A percentile compares a stretch with the other conserved stretches of the same genome.
Conservation (phyloP, 2,329 filamentous ascomycete genomes). For the Hypoxylon sp. region DNA sequence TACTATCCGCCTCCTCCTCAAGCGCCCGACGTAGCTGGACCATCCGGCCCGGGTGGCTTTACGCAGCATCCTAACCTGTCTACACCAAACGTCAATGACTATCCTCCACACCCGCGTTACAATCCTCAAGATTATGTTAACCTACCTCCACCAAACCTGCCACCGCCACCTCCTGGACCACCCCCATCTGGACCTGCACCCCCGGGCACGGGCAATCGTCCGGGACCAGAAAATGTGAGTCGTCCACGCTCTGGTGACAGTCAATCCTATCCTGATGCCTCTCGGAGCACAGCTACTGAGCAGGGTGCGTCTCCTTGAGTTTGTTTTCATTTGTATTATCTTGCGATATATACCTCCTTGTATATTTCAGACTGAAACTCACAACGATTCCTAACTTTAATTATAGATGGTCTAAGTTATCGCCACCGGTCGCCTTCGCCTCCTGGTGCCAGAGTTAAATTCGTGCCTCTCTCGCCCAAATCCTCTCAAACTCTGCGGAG, state of each 20-base stretch:
- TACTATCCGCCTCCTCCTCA: slow-evolving; percentile 49
- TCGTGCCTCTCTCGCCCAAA: slow-evolving; percentile 53
- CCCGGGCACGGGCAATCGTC: slow-evolving; percentile 41
- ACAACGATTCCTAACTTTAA: slow-evolving; percentile 25
- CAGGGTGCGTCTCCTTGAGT: slow-evolving; percentile 56
- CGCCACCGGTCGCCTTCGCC: slow-evolving; percentile 22
- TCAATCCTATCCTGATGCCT: slow-evolving; percentile 47
- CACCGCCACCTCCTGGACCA: slow-evolving; percentile 50
- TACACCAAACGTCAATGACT: slow-evolving; percentile 51
- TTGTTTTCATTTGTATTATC: slow-evolving; percentile 27
- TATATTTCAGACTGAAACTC: not conserved
- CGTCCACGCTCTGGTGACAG: slow-evolving; percentile 49
- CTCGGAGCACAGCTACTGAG: slow-evolving; percentile 52
- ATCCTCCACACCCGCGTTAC: slow-evolving; percentile 48
- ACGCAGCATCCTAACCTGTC: slow-evolving; percentile 52
- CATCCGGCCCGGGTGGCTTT: slow-evolving; percentile 47
- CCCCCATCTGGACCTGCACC: slow-evolving; percentile 41
- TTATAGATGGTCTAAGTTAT: slow-evolving; percentile 48
- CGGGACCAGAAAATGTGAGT: slow-evolving; percentile 56
- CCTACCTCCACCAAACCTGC: slow-evolving; percentile 40
- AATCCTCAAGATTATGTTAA: slow-evolving; percentile 51
- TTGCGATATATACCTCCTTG: not conserved
- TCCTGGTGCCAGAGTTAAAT: slow-evolving; percentile 48
- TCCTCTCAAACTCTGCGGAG: slow-evolving; percentile 51
- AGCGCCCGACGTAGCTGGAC: slow-evolving; percentile 10